A percentile compares a stretch with the other conserved stretches of the same genome.
Conservation (phyloP, 139 green algal genomes). For the Ostreobium quekettii region DNA sequence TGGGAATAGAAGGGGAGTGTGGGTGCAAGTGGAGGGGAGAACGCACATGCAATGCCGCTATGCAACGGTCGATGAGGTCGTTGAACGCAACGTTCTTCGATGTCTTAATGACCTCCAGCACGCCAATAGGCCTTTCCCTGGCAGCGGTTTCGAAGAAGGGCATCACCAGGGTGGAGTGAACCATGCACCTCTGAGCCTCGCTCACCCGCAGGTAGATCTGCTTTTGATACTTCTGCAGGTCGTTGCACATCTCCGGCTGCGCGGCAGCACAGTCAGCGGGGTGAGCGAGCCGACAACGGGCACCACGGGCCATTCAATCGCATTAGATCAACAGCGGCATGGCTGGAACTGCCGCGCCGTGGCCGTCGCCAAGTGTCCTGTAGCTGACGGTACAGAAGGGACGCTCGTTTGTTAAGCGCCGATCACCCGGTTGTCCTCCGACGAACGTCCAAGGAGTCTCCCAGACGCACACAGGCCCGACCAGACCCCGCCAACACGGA, state of each 20-base stretch:
- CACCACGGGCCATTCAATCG: no score
- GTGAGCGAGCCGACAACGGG: neutral
- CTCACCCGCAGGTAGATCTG: conserved; percentile 64
- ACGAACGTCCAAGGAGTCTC: no score
- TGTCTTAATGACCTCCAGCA: conserved; percentile 69
- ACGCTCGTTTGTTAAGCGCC: no score
- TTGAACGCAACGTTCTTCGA: conserved; percentile 58
- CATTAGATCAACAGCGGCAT: no score
- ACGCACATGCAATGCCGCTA: neutral
- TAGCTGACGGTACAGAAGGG: no score
- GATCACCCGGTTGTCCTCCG: no score
- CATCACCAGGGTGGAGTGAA: conserved; percentile 64
- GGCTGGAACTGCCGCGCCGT: no score
- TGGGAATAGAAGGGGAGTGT: no score
- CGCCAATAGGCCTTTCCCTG: conserved; percentile 40
- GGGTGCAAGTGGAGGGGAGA: no score
- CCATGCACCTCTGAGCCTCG: conserved; percentile 67
- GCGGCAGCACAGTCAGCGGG: neutral
- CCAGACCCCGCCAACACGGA: no score
- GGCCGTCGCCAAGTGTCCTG: no score
- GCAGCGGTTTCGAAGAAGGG: conserved; percentile 36
- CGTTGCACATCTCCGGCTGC: conserved; percentile 68
- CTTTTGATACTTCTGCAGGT: conserved; percentile 73
- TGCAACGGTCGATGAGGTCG: neutral
- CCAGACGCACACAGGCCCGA: no score